Percentiles rank a stretch among this genome's conserved stretches.
Conservation (phyloP, 352 stramenopile genomes). For the Pythium sp. region DNA sequence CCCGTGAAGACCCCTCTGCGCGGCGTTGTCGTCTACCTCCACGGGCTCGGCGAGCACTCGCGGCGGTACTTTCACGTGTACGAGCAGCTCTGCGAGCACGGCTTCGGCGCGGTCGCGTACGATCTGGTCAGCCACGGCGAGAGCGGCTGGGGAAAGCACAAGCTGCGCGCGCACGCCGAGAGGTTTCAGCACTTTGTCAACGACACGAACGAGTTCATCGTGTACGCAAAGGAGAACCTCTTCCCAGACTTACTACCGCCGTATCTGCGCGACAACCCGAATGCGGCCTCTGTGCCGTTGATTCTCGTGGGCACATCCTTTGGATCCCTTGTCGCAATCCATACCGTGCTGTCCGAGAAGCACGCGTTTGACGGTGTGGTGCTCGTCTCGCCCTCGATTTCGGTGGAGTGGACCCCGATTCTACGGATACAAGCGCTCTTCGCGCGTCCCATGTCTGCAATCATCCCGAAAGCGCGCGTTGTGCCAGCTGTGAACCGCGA, state of each 20-base stretch:
- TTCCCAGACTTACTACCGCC: background rate
- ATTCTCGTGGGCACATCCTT: background rate
- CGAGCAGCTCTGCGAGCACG: slow-evolving; percentile 13
- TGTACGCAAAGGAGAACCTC: slow-evolving; percentile 8
- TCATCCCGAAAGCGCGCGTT: slow-evolving; percentile 22
- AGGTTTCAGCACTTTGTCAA: slow-evolving; percentile 18
- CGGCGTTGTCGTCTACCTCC: slow-evolving; percentile 28
- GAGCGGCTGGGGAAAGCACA: slow-evolving; percentile 12
- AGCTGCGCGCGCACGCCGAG: slow-evolving; percentile 5
- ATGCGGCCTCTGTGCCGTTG: background rate
- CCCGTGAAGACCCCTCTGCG: slow-evolving; percentile 12
- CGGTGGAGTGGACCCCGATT: slow-evolving; percentile 3
- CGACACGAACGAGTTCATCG: slow-evolving; percentile 21
- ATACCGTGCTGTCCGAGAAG: slow-evolving; percentile 9
- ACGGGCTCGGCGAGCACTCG: slow-evolving; percentile 17
- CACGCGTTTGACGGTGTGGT: slow-evolving; percentile 6
- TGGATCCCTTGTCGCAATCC: slow-evolving; percentile 1
- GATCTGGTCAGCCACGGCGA: slow-evolving; percentile 20
- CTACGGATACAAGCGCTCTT: slow-evolving; percentile 8
- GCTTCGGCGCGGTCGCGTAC: slow-evolving; percentile 19
- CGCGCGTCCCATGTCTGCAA: slow-evolving; percentile 14
- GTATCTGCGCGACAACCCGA: background rate
- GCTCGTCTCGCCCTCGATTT: slow-evolving; percentile 4
- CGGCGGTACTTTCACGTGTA: slow-evolving; percentile 15
- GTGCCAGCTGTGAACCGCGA: slow-evolving; percentile 31